Evolutionary conservation across 176 grass and related monocot genomes (phyloP), one percentile per base, ranked within the genome.

Genomic region (Juncus effusus): DNA sequence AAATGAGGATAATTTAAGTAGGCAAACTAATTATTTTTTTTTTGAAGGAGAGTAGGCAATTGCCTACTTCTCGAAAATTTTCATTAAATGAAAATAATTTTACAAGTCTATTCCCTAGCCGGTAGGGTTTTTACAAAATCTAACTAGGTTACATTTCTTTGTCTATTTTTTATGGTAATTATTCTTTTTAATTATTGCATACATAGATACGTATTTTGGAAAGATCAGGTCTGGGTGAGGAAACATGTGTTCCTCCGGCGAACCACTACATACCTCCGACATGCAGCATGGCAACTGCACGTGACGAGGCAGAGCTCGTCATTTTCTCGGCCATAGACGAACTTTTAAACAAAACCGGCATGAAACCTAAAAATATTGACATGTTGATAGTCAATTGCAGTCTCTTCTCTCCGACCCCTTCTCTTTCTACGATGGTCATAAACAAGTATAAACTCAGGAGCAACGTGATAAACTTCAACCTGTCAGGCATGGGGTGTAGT

Each of bases 321-420:
- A 51, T 90, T 73, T 90, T 90, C 82, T 90, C 87, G 6, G 82
- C 87, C 69, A 74, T 90, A 61, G 82, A 90, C 65, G 82, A 90
- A 65, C 82, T 90, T 38, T 62, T 90, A 13, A 61, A 72, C 62
- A 90, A 82, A 76, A 90, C 82, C 4, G 8, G 14, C n/a, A 10
- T 86, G 3, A 54, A 63, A 6, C 60, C 81, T 3, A 16, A 14
- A 38, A 62, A 79, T 35, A 76, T 86, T 65, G 84, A 86, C 74
- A 78, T 86, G 69, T 49, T 86, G 7, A 70, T 86, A 0, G 79
- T 86, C 0, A 86, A 86, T 74, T 86, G 84, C 74, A 86, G 84
- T 61, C 74, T 86, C 4, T 86, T 86, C 69, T 69, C 74, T 39
- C 84, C 79, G 36, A 87, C 85, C 54, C 85, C 85, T 53, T 81